Evolutionary conservation across 192 early-diverging fungal species (phyloP).

Genomic region (Coemansia furcata): DNA sequence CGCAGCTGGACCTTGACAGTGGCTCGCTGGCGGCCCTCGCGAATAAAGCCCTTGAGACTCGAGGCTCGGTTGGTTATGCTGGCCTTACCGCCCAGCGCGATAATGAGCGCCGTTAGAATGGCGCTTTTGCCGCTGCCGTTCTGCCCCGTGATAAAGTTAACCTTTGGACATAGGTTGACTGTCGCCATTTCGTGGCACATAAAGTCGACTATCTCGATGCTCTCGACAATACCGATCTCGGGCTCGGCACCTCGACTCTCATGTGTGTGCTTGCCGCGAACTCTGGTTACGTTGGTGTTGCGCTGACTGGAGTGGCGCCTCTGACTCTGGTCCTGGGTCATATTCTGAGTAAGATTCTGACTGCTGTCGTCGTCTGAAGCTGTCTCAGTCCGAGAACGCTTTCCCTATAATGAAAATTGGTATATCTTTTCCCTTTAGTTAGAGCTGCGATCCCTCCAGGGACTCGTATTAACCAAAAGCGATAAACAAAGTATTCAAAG

Average conservation of each 20-base stretch:
- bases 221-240: constrained; percentile 75
- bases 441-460: neutral
- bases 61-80: constrained; percentile 81
- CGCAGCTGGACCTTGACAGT: constrained; percentile 68
- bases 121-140: constrained; percentile 98
- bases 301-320: neutral
- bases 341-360: neutral
- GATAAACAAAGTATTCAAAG: neutral
- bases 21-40: constrained; percentile 72
- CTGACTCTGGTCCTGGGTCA: neutral
- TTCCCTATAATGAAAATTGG: constrained; percentile 7
- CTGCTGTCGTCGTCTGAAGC: neutral
- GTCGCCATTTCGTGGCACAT: constrained; percentile 90
- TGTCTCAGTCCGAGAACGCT: constrained; percentile 13
- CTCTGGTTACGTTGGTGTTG: constrained; percentile 29
- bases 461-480: neutral
- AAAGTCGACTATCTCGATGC: constrained; percentile 83
- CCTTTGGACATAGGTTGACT: constrained; percentile 76
- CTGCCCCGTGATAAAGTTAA: constrained; percentile 97
- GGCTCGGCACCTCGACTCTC: constrained; percentile 13
- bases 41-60: constrained; percentile 74
- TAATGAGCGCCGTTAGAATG: constrained; percentile 84
- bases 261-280: constrained; percentile 22
- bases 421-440: neutral
- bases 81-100: constrained; percentile 92